Evolutionary conservation across 2,329 filamentous ascomycete species (phyloP), one percentile per base, ranked within the genome.

Genomic region (Anthostomella pinea): DNA sequence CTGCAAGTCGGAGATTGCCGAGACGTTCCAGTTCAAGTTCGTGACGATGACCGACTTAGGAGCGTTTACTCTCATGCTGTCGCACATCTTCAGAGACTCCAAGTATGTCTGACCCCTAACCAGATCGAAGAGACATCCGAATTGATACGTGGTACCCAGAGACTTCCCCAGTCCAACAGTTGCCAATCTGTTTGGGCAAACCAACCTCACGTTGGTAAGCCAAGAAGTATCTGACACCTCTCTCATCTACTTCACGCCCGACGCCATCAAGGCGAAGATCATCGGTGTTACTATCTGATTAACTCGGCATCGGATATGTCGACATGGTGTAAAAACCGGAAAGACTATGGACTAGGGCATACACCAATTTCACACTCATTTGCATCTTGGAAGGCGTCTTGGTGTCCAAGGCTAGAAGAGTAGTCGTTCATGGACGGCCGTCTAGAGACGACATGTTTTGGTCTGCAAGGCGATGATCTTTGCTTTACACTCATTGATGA

Each of bases 11-110:
- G 29, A 38, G 9, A 20, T 11, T 5, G 15, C n/a, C 34, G 38
- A 33, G 17, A 3, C 37, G 5, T 49, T 49, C 44, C 46, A 47
- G 18, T 49, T 49, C 41, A 41, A 41, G 28, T 47, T 49, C 21
- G n/a, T 35, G 18, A 33, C 39, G 6, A 25, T 49, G 23, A 28
- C 36, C 22, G 24, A 41, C 20, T 11, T 42, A 14, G 40, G 41
- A 3, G 41, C 38, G 18, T 47, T 49, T 21, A 45, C 32, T 14
- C 36, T 49, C 14, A 30, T 33, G 29, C 35, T 49, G 14, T 38
- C 46, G 13, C 46, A 49, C 35, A 39, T 37, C 21, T 49, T 43
- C 20, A 22, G 30, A 13, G 46, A 49, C 23, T 38, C 11, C 32
- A 43, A 41, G 46, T 49, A 43, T 9, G 38, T 30, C 8, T n/a